These are phyloP conservation scores for Solanum appendiculatum DNA, from an alignment of 257 asterid species.

Conservation along the genomic window DNA sequence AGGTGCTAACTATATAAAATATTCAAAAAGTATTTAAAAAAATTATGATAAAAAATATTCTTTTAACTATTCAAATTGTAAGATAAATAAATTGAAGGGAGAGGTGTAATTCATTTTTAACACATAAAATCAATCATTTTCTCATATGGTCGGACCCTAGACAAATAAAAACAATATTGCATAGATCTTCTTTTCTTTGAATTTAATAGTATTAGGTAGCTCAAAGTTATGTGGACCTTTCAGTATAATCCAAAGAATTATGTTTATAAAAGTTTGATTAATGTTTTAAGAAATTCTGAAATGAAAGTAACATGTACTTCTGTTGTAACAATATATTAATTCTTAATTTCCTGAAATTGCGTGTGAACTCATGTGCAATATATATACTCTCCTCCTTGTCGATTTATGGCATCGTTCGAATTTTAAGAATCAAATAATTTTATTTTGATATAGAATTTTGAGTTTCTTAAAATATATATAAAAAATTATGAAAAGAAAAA, in stretches of 20 bases:
- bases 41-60: background rate
- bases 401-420: no score
- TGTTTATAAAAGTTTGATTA: background rate
- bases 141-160: background rate
- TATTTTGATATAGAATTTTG: no score
- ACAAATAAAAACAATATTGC: background rate
- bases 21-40: no score
- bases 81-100: background rate
- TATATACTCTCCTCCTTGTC: no score
- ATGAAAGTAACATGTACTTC: background rate
- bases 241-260: background rate
- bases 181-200: background rate
- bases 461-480: no score
- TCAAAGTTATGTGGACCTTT: background rate
- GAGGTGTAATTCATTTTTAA: background rate
- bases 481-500: no score
- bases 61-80: background rate
- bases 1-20: no score
- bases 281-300: no score
- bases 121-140: background rate
- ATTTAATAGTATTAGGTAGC: background rate
- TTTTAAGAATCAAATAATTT: no score
- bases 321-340: background rate
- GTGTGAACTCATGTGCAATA: background rate
- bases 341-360: background rate